These are phyloP conservation scores for Lojkania enalia DNA, from an alignment of 2,329 filamentous ascomycete genomes.

Conservation along the genomic window DNA sequence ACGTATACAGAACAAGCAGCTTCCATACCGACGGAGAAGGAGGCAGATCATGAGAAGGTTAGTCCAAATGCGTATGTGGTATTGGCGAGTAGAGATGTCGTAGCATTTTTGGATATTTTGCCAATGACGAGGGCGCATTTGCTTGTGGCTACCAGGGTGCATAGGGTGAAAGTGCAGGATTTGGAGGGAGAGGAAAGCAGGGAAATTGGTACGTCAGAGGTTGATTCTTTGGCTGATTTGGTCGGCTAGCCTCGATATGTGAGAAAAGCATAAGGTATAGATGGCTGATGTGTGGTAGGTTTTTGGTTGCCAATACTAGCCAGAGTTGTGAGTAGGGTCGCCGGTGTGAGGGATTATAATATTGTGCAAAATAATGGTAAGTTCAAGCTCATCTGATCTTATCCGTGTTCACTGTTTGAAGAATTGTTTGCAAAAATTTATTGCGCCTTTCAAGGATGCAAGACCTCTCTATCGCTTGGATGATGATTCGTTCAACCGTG, in stretches of 20 bases:
- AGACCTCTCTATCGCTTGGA: too few relatives aligned
- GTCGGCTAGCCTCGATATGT: too few relatives aligned
- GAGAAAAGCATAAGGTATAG: not conserved
- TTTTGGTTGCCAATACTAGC: conserved; percentile 71
- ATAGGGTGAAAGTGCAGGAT: conserved; percentile 78
- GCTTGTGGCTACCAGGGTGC: conserved; percentile 75
- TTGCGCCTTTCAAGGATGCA: too few relatives aligned
- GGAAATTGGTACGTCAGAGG: conserved; percentile 60
- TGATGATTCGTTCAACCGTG: too few relatives aligned
- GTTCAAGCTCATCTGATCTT: conserved; percentile 18
- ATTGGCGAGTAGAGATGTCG: conserved; percentile 73
- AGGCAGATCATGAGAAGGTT: conserved; percentile 33
- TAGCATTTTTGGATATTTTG: conserved; percentile 93
- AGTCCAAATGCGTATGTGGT: conserved; percentile 61
- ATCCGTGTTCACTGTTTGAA: not conserved
- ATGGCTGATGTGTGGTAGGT: conserved; percentile 31
- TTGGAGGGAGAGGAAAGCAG: conserved; percentile 64
- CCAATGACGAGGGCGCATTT: conserved; percentile 83
- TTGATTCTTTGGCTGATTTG: too few relatives aligned
- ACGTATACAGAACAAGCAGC: conserved; percentile 4
- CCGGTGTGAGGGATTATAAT: conserved; percentile 84
- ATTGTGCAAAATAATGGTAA: conserved; percentile 90
- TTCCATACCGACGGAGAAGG: conserved; percentile 31
- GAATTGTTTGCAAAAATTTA: not conserved
- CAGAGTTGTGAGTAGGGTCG: conserved; percentile 68